Evolutionary conservation across 345 rosid genomes (phyloP), one percentile per base, ranked within the genome.

Genomic region (Eucalyptus cloeziana): DNA sequence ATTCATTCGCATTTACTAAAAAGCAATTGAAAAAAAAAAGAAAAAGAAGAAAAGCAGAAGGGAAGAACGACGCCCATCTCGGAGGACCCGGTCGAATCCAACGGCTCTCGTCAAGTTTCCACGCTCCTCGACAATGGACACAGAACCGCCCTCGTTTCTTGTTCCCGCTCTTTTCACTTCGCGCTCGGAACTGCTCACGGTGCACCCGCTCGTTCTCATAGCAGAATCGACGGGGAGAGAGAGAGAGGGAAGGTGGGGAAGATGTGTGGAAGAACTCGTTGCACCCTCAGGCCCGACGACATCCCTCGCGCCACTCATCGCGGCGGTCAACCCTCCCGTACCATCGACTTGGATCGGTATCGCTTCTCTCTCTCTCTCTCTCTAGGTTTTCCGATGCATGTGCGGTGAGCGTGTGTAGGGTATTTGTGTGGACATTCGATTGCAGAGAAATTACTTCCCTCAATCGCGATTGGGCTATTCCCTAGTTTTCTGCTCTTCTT

Each of bases 261-360:
- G 45, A 97, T 97, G 99, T 96, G 99, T 14, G 99, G 99, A 71
- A 94, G 98, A 94, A 92, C 94, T 93, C 97, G 99, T 24, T 97
- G 98, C 86, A 94, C 95, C 89, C 87, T 96, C 79, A 89, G 98
- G 44, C 91, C 94, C 86, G 96, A 96, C 30, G 98, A 94, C 91
- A 86, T 96, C 85, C 93, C 96, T 6, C 91, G 95, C 88, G 96
- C 99, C 81, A 95, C 94, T 90, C 92, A 95, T 90, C 96, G 96
- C 89, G 87, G 89, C 87, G 88, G 88, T 25, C 88, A 49, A 56
- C 90, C 95, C 3, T 88, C 90, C 60, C 95, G 93, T 54, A 90
- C 92, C 52, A 80, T 97, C 87, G 88, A 95, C 90, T 64, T 91
- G 86, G 96, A 95, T 64, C 92, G 98, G 99, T 97, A 88, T 4